Evolutionary conservation across 2,329 filamentous ascomycete genomes (phyloP).

Genomic region (Colletotrichum simmondsii): DNA sequence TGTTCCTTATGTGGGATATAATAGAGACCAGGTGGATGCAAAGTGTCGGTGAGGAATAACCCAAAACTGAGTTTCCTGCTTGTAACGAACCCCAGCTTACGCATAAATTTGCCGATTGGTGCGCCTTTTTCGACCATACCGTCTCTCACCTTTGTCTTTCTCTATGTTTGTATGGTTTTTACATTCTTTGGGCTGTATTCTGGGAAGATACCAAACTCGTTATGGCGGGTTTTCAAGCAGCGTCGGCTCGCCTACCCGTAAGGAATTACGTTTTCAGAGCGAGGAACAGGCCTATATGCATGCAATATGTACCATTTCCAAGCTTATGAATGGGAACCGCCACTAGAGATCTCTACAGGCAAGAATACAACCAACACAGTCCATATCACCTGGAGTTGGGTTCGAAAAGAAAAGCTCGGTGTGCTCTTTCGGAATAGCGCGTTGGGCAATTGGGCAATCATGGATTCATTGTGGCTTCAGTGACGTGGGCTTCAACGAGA

Average conservation of each 20-base stretch:
- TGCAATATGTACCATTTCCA: not conserved
- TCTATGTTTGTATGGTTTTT: not conserved
- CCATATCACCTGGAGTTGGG: not conserved
- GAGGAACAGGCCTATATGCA: not conserved
- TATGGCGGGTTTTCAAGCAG: not conserved
- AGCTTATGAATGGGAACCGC: not conserved
- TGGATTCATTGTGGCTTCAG: conserved; percentile 8
- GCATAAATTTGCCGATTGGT: not conserved
- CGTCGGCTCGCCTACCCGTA: not conserved
- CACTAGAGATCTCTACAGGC: not conserved
- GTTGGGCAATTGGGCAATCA: not conserved
- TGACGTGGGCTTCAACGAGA: conserved; percentile 15
- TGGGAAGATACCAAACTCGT: not conserved
- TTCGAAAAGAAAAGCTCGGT: not conserved
- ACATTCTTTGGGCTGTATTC: not conserved
- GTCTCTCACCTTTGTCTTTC: not conserved
- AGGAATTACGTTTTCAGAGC: not conserved
- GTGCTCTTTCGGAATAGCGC: not conserved
- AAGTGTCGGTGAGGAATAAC: conserved; percentile 25
- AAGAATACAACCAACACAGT: not conserved
- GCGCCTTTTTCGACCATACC: not conserved
- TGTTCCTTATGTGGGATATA: conserved; percentile 3
- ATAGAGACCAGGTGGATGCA: conserved; percentile 13
- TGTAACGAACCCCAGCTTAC: not conserved
- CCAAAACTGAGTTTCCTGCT: not conserved